Evolutionary conservation across 495 filamentous ascomycete species (phyloP).

Genomic region (Podospora bellae-mahoneyi): DNA sequence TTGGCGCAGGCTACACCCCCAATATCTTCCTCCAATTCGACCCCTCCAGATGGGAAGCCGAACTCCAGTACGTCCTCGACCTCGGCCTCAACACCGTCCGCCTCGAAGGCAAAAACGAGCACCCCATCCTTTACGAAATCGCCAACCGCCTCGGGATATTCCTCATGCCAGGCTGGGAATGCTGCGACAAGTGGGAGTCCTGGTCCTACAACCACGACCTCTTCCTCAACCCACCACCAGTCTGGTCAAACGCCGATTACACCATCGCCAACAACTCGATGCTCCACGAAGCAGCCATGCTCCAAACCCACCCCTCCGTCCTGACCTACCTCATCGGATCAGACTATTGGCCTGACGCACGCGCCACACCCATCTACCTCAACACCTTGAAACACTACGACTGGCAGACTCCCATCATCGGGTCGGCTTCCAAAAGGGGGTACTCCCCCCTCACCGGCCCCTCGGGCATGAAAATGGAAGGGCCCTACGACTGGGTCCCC

Average conservation of each 20-base stretch:
- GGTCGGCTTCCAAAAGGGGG: constrained; percentile 55
- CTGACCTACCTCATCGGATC: constrained; percentile 57
- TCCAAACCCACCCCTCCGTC: constrained; percentile 56
- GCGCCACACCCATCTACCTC: constrained; percentile 51
- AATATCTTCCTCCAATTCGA: constrained; percentile 62
- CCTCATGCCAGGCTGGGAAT: constrained; percentile 64
- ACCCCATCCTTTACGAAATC: constrained; percentile 55
- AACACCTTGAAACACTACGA: constrained; percentile 47
- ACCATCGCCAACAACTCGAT: constrained; percentile 51
- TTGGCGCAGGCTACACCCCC: constrained; percentile 58
- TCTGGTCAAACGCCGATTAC: constrained; percentile 56
- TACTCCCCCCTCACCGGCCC: constrained; percentile 51
- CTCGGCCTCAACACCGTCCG: constrained; percentile 62
- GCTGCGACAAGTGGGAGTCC: constrained; percentile 67
- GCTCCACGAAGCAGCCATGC: constrained; percentile 57
- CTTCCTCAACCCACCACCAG: constrained; percentile 29
- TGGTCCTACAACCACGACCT: constrained; percentile 61
- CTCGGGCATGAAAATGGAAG: constrained; percentile 64
- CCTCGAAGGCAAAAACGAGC: constrained; percentile 64
- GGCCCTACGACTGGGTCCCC: constrained; percentile 66
- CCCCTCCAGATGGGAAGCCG: constrained; percentile 37
- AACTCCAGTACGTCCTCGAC: constrained; percentile 53
- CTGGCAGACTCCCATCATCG: constrained; percentile 57
- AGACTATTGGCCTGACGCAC: constrained; percentile 61
- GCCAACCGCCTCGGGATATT: constrained; percentile 59